phyloP scores from a whole-genome alignment of 164 flowering plant species.

The Annona squamosa region DNA sequence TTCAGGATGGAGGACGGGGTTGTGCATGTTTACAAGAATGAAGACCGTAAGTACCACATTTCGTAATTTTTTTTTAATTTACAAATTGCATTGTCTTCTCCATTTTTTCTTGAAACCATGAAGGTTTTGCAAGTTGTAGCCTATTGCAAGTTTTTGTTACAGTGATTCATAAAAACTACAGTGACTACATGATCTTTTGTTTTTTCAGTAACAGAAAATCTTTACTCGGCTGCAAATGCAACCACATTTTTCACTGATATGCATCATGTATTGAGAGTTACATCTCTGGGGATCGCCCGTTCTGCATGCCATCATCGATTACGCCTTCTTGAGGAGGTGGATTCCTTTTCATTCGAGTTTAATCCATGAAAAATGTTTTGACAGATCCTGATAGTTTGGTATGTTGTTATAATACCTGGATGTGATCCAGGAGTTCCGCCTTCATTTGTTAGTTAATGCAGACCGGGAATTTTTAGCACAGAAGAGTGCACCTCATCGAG shows the following conservation, averaged over 20 bases:
- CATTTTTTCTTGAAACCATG: not conserved
- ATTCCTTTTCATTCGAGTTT: not conserved
- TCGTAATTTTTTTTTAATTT: not conserved
- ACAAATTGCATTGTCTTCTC: not conserved
- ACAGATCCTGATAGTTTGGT: not conserved
- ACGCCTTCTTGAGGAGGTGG: constrained; percentile 65
- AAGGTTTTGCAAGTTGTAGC: not conserved
- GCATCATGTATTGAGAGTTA: constrained; percentile 54
- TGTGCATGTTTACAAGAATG: constrained; percentile 56
- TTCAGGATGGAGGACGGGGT: constrained; percentile 83
- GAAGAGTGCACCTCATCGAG: constrained; percentile 76
- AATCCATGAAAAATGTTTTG: not conserved
- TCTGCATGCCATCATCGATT: constrained; percentile 58
- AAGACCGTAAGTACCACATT: constrained; percentile 34
- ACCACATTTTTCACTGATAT: constrained; percentile 74
- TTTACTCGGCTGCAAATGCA: constrained; percentile 64
- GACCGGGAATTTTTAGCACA: constrained; percentile 68
- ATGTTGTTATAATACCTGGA: not conserved
- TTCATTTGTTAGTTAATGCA: constrained; percentile 57
- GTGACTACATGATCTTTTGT: not conserved
- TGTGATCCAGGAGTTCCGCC: constrained; percentile 53
- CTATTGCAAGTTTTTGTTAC: not conserved
- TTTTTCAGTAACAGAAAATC: constrained; percentile 38
- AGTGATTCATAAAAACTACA: not conserved
- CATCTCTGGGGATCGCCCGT: constrained; percentile 51